phyloP scores from a whole-genome alignment of 208 protist genomes.

The Wallacemonas sp. region DNA sequence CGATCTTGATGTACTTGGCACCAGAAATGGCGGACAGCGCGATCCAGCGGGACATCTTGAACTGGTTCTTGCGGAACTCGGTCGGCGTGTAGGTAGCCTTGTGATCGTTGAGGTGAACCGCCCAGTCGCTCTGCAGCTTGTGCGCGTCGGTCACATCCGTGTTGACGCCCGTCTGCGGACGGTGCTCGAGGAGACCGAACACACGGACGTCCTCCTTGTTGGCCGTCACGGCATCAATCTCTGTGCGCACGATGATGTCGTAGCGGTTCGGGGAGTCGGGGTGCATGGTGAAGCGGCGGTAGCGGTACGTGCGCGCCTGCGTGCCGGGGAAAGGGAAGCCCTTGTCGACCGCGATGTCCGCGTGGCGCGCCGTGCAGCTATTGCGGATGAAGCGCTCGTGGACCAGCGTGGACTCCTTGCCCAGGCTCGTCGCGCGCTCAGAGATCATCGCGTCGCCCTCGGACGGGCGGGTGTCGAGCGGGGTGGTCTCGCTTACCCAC shows the following conservation, averaged over 20 bases:
- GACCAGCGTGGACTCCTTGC: conserved; percentile 73
- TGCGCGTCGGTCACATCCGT: conserved; percentile 35
- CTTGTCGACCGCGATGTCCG: conserved; percentile 47
- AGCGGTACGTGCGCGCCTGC: conserved; percentile 81
- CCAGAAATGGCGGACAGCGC: conserved; percentile 76
- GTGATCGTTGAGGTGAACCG: conserved; percentile 51
- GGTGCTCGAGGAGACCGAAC: conserved; percentile 86
- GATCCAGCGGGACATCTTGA: conserved; percentile 89
- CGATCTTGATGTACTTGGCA: conserved; percentile 80
- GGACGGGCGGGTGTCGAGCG: conserved; percentile 47
- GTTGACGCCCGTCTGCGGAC: conserved; percentile 22
- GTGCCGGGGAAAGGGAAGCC: conserved; percentile 68
- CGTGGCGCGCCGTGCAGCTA: conserved; percentile 50
- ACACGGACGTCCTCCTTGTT: conserved; percentile 57
- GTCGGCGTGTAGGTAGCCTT: conserved; percentile 50
- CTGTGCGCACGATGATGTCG: conserved; percentile 86
- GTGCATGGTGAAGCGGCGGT: conserved; percentile 83
- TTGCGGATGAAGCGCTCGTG: conserved; percentile 69
- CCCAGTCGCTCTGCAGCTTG: conserved; percentile 45
- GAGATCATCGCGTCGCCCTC: conserved; percentile 53
- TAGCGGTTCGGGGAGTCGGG: conserved; percentile 64
- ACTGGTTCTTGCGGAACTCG: conserved; percentile 65
- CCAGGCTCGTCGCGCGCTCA: conserved; percentile 66
- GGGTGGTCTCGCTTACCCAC: conserved; percentile 84
- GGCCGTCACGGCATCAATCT: conserved; percentile 70